phyloP scores from a whole-genome alignment of 2,329 filamentous ascomycete species.

The Exophiala xenobiotica region DNA sequence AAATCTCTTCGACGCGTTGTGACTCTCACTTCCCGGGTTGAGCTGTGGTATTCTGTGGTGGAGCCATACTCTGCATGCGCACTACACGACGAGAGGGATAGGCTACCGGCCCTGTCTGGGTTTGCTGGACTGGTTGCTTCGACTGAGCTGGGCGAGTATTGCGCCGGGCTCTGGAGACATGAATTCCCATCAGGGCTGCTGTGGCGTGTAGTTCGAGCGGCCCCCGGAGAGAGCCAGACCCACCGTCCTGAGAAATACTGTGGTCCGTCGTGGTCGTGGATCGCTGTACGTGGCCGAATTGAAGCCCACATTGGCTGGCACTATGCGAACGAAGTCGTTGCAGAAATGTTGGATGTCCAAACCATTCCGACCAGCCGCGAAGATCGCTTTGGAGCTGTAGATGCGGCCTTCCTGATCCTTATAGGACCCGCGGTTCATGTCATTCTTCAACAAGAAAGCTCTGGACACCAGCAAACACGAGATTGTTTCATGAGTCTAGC shows the following conservation, averaged over 20 bases:
- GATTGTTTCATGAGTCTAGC: neutral
- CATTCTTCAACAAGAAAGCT: neutral
- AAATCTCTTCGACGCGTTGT: neutral
- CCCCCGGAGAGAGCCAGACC: neutral
- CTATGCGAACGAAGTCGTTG: neutral
- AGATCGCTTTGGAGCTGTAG: neutral
- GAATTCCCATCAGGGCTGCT: neutral
- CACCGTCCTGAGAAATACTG: neutral
- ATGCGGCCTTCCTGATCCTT: neutral
- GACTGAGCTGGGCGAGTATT: neutral
- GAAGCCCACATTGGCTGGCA: neutral
- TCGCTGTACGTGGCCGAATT: neutral
- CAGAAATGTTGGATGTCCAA: neutral
- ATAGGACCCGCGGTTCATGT: neutral
- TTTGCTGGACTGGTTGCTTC: neutral
- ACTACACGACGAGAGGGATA: neutral
- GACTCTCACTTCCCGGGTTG: neutral
- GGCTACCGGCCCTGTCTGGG: neutral
- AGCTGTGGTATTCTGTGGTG: neutral
- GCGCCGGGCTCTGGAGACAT: neutral
- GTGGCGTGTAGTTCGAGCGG: neutral
- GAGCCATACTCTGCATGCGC: neutral
- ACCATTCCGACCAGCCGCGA: neutral
- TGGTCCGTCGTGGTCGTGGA: constrained; percentile 1
- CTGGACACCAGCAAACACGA: neutral